Conservation (phyloP, 805 yeast species). For the Saturnispora saitoi region DNA sequence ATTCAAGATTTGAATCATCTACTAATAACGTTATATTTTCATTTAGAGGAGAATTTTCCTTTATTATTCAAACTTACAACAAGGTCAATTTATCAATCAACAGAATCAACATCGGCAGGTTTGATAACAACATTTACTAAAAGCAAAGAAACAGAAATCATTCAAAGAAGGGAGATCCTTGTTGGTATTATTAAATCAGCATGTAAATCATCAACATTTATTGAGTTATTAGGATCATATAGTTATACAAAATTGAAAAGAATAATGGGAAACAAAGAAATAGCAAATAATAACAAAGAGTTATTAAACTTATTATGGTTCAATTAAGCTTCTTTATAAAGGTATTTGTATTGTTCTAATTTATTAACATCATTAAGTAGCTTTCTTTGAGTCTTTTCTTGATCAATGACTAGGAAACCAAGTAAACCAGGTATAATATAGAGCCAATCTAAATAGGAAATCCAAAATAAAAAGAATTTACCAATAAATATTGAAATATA, state of each 20-base stretch:
- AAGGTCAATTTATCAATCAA: slow-evolving; percentile 15
- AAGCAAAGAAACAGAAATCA: slow-evolving; percentile 13
- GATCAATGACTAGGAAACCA: slow-evolving; percentile 14
- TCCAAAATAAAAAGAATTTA: slow-evolving; percentile 8
- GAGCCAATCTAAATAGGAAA: slow-evolving; percentile 16
- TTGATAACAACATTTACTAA: slow-evolving; percentile 16
- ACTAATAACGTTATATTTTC: slow-evolving; percentile 18
- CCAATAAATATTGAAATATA: slow-evolving; percentile 9
- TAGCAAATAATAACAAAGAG: slow-evolving; percentile 1
- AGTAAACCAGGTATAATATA: slow-evolving; percentile 23
- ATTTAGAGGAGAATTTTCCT: slow-evolving; percentile 23
- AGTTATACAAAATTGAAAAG: slow-evolving; percentile 10
- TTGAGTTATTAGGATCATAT: slow-evolving; percentile 4
- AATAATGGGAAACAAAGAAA: background rate
- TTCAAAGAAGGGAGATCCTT: slow-evolving; percentile 17
- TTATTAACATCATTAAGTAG: slow-evolving; percentile 16
- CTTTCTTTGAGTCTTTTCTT: slow-evolving; percentile 15
- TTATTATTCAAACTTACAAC: slow-evolving; percentile 24
- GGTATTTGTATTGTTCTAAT: slow-evolving; percentile 21
- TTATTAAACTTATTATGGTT: slow-evolving; percentile 13
- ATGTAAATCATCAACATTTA: slow-evolving; percentile 8
- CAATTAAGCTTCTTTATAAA: slow-evolving; percentile 27
- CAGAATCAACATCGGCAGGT: slow-evolving; percentile 13
- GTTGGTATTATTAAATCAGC: slow-evolving; percentile 22
- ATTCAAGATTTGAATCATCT: slow-evolving; percentile 22